Conservation (phyloP, 2,329 filamentous ascomycete genomes). For the Calonectria hawksworthii region DNA sequence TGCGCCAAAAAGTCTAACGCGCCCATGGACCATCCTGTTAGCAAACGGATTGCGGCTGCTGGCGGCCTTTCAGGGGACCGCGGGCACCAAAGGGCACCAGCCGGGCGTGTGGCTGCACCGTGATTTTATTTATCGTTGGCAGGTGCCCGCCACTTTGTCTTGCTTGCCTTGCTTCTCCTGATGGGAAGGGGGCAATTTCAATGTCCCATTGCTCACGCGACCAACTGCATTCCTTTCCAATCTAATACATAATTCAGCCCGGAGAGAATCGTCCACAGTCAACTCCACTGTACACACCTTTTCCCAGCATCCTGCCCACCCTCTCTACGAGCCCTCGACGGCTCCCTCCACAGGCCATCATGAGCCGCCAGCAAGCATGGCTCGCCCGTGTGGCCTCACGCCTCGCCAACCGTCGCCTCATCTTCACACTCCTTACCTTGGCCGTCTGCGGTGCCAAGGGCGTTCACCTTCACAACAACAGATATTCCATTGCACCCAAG, state of each 20-base stretch:
- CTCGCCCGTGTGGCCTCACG: slow-evolving; percentile 37
- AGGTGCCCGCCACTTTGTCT: slow-evolving; percentile 10
- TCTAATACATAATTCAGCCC: neutral
- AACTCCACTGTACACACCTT: neutral
- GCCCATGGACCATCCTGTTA: neutral
- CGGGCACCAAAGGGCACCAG: neutral
- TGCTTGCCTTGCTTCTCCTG: slow-evolving; percentile 3
- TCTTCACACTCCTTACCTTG: slow-evolving; percentile 50
- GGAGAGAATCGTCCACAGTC: neutral
- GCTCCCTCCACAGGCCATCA: slow-evolving; percentile 16
- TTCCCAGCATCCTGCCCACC: neutral
- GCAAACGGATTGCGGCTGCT: slow-evolving; percentile 4
- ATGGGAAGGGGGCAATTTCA: slow-evolving; percentile 29
- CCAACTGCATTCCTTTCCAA: neutral
- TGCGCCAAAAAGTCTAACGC: neutral
- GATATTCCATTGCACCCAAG: slow-evolving; percentile 46
- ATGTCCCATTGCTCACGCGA: slow-evolving; percentile 19
- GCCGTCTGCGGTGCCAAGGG: slow-evolving; percentile 49
- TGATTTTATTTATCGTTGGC: slow-evolving; percentile 33
- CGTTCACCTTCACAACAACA: slow-evolving; percentile 50
- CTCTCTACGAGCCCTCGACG: neutral
- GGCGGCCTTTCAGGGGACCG: neutral
- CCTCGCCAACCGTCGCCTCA: slow-evolving; percentile 47
- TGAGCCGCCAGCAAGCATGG: slow-evolving; percentile 27
- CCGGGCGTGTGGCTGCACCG: neutral